A percentile compares a stretch with the other conserved stretches of the same genome.
Evolutionary conservation across 208 protist species (phyloP).

Genomic region (Acanthamoeba divionensis): DNA sequence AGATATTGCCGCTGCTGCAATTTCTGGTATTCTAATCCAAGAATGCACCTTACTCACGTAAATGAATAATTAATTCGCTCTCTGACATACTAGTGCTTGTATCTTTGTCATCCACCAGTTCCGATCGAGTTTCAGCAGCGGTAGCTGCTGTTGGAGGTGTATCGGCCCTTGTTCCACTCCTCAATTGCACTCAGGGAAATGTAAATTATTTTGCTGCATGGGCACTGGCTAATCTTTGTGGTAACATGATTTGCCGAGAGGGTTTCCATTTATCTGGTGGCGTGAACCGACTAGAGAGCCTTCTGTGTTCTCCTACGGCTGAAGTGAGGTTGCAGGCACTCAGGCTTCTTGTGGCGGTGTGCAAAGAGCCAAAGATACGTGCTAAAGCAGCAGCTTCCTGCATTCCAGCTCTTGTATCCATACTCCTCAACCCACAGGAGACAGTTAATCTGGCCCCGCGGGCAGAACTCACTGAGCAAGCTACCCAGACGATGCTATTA

Average conservation of each 20-base stretch:
- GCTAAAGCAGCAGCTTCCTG: neutral
- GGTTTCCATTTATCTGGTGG: neutral
- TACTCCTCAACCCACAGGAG: neutral
- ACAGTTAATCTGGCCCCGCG: neutral
- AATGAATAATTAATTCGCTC: too few relatives aligned
- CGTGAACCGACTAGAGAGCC: neutral
- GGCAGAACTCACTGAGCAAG: neutral
- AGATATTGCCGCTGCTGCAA: neutral
- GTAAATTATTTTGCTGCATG: neutral
- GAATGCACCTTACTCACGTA: too few relatives aligned
- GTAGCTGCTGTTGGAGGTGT: constrained; percentile 20
- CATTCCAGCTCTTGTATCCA: neutral
- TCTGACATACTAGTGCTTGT: neutral
- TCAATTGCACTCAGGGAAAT: neutral
- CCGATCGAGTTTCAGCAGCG: neutral
- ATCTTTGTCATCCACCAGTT: neutral
- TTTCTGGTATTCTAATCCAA: too few relatives aligned
- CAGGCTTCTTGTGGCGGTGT: neutral
- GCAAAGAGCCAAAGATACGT: neutral
- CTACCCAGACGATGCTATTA: neutral
- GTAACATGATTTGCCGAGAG: neutral
- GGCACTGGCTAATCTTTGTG: constrained; percentile 31
- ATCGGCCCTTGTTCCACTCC: neutral
- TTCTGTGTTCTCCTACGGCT: neutral
- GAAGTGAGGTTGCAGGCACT: constrained; percentile 12